A percentile compares a stretch with the other conserved stretches of the same genome.
phyloP scores from a whole-genome alignment of 192 early-diverging fungal species.

The Gonapodya sp. region DNA sequence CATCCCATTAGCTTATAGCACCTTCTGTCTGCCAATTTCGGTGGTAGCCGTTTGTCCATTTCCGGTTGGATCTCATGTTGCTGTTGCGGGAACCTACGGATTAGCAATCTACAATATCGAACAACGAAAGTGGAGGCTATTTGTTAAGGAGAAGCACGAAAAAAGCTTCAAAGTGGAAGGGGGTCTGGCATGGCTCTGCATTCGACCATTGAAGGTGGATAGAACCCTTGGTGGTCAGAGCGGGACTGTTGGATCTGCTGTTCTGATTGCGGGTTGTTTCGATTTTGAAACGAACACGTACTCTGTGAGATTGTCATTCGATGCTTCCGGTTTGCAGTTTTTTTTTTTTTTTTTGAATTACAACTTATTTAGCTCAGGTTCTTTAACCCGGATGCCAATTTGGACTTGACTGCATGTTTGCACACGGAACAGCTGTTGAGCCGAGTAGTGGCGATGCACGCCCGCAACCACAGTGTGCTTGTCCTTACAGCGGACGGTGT shows the following conservation, averaged over 20 bases:
- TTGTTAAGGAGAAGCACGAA: neutral
- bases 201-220: neutral
- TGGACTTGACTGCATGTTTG: neutral
- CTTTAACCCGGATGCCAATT: neutral
- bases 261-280: neutral
- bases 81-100: neutral
- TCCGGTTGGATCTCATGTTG: neutral
- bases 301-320: neutral
- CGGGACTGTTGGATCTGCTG: neutral
- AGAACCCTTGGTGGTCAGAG: neutral
- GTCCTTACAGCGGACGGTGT: neutral
- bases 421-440: neutral
- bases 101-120: neutral
- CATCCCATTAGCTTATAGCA: neutral
- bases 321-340: too few relatives aligned
- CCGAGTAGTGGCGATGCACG: neutral
- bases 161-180: neutral
- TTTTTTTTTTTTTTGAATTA: neutral
- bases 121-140: neutral
- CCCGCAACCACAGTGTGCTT: neutral
- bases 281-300: neutral
- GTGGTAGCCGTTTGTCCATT: neutral
- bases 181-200: neutral
- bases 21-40: neutral
- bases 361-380: neutral